phyloP scores from a whole-genome alignment of 2,329 filamentous ascomycete genomes.

The Cladosporium sp. region DNA sequence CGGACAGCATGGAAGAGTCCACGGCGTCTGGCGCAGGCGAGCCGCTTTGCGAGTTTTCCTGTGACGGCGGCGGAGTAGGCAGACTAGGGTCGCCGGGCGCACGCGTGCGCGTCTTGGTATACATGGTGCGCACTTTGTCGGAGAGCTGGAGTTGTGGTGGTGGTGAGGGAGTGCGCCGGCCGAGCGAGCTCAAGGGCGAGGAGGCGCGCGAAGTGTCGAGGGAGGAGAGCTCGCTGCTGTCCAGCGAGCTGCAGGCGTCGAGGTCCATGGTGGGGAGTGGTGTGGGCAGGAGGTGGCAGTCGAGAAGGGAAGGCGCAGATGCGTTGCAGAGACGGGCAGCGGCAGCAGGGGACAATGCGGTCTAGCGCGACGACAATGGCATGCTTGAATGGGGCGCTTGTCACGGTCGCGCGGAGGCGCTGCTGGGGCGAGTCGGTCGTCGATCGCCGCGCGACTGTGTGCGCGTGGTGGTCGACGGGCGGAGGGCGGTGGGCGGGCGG shows the following conservation, averaged over 20 bases:
- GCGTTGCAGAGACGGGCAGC: background rate
- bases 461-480: conserved; percentile 5
- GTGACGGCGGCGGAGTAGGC: conserved; percentile 36
- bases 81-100: conserved; percentile 14
- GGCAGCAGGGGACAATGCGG: conserved; percentile 7
- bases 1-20: conserved; percentile 39
- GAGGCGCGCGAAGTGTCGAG: conserved; percentile 22
- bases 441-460: conserved; percentile 7
- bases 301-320: conserved; percentile 16
- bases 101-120: conserved; percentile 12
- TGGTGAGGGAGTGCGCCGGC: conserved; percentile 33
- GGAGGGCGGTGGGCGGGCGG: background rate
- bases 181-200: conserved; percentile 39
- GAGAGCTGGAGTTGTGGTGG: conserved; percentile 22
- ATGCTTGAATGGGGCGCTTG: background rate
- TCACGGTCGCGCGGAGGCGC: conserved; percentile 8
- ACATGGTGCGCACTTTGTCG: conserved; percentile 1
- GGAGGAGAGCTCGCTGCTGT: conserved; percentile 23
- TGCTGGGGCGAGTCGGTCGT: background rate
- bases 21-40: conserved; percentile 45
- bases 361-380: background rate
- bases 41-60: conserved; percentile 42
- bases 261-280: conserved; percentile 15
- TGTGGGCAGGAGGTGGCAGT: background rate
- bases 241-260: conserved; percentile 11